phyloP scores from a whole-genome alignment of 495 filamentous ascomycete genomes.

The Collariella sp. region DNA sequence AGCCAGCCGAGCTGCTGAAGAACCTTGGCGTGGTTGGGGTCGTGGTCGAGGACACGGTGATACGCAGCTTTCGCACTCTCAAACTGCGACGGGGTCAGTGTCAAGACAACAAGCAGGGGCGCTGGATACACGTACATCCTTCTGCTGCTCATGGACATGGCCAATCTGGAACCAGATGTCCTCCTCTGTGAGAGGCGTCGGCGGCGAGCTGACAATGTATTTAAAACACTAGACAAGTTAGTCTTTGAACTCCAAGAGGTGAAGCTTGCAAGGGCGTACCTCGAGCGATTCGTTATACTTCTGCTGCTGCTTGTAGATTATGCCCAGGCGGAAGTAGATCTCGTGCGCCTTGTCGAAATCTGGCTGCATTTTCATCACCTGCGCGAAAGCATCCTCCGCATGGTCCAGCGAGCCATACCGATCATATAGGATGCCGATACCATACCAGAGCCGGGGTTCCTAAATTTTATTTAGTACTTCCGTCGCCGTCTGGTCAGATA shows the following conservation, averaged over 20 bases:
- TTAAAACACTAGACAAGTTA: constrained; percentile 73
- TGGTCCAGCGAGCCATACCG: constrained; percentile 95
- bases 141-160: constrained; percentile 97
- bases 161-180: constrained; percentile 99
- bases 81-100: constrained; percentile 52
- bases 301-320: constrained; percentile 98
- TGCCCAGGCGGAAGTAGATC: constrained; percentile 96
- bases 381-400: constrained; percentile 95
- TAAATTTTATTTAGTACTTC: constrained; percentile 31
- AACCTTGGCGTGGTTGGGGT: constrained; percentile 96
- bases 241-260: not conserved
- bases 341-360: constrained; percentile 99
- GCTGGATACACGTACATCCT: constrained; percentile 63
- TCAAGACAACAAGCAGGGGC: constrained; percentile 14
- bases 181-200: constrained; percentile 87
- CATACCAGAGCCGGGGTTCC: constrained; percentile 98
- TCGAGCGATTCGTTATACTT: constrained; percentile 90
- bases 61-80: constrained; percentile 88
- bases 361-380: constrained; percentile 98
- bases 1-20: constrained; percentile 97
- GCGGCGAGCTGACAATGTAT: constrained; percentile 92
- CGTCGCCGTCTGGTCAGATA: not conserved
- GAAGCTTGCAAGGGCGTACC: constrained; percentile 43
- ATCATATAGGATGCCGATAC: constrained; percentile 96
- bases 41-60: constrained; percentile 82